Percentiles rank a stretch among this genome's conserved stretches.
Conservation (phyloP, 2,329 filamentous ascomycete genomes). For the Colletotrichum kahawae region DNA sequence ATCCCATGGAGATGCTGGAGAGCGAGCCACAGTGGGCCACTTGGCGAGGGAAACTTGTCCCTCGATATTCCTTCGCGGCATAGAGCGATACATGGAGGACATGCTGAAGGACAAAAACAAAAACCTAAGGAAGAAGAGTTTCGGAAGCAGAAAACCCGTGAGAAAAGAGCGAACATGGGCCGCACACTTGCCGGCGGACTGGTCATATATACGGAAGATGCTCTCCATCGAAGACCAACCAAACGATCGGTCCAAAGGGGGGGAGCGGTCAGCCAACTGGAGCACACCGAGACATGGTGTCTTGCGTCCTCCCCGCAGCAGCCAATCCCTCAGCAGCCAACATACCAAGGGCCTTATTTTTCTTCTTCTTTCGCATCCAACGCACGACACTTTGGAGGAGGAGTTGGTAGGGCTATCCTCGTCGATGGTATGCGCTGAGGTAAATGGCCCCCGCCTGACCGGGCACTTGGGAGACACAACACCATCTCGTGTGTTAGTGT, state of each 20-base stretch:
- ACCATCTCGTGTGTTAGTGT: slow-evolving; percentile 17
- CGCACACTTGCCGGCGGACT: neutral
- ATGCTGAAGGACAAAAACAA: slow-evolving; percentile 5
- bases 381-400: neutral
- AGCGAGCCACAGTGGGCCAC: slow-evolving; percentile 10
- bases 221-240: neutral
- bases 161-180: slow-evolving; percentile 8
- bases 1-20: slow-evolving; percentile 1
- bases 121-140: slow-evolving; percentile 1
- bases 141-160: slow-evolving; percentile 3
- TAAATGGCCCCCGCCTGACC: slow-evolving; percentile 13
- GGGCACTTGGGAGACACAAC: slow-evolving; percentile 18
- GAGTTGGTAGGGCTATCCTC: slow-evolving; percentile 20
- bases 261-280: slow-evolving; percentile 16
- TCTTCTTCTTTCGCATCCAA: slow-evolving; percentile 11
- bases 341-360: slow-evolving; percentile 7
- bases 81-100: slow-evolving; percentile 9
- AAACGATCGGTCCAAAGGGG: slow-evolving; percentile 2
- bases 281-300: slow-evolving; percentile 14
- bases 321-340: slow-evolving; percentile 17
- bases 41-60: slow-evolving; percentile 15
- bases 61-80: slow-evolving; percentile 11
- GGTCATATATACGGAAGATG: slow-evolving; percentile 13
- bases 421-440: slow-evolving; percentile 3
- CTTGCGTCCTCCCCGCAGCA: slow-evolving; percentile 9